A percentile compares a stretch with the other conserved stretches of the same genome.
These are phyloP conservation scores for Tolypocladium tundrense DNA, from an alignment of 2,329 filamentous ascomycete genomes.

Conservation along the genomic window DNA sequence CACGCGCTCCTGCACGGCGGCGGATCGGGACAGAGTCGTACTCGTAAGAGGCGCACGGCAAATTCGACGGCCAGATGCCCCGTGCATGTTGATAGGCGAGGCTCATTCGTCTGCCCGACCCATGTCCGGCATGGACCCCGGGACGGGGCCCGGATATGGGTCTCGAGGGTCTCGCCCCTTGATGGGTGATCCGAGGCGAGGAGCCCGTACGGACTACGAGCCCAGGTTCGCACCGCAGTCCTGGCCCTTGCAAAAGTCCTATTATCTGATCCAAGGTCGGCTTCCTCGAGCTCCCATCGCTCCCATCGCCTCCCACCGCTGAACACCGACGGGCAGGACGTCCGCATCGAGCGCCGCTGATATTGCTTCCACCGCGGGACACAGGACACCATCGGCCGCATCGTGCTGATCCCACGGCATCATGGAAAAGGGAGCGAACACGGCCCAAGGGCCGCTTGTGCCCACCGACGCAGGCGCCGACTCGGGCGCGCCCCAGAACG, in stretches of 20 bases:
- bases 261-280: neutral
- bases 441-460: neutral
- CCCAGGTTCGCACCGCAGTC: neutral
- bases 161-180: neutral
- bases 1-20: neutral
- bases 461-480: neutral
- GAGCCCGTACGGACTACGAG: neutral
- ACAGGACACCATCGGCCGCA: neutral
- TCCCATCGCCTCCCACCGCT: neutral
- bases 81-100: neutral
- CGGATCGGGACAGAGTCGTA: neutral
- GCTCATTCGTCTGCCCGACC: neutral
- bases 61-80: neutral
- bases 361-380: neutral
- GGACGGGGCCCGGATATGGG: neutral
- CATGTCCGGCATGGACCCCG: neutral
- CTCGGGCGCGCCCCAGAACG: constrained; percentile 2
- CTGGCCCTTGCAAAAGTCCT: neutral
- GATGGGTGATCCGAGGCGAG: neutral
- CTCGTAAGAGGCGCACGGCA: neutral
- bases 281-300: neutral
- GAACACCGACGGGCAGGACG: neutral
- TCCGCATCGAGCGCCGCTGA: neutral
- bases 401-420: neutral
- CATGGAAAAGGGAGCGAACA: neutral